phyloP scores from a whole-genome alignment of 768 basidiomycete genomes.

The Harrya chromipes region DNA sequence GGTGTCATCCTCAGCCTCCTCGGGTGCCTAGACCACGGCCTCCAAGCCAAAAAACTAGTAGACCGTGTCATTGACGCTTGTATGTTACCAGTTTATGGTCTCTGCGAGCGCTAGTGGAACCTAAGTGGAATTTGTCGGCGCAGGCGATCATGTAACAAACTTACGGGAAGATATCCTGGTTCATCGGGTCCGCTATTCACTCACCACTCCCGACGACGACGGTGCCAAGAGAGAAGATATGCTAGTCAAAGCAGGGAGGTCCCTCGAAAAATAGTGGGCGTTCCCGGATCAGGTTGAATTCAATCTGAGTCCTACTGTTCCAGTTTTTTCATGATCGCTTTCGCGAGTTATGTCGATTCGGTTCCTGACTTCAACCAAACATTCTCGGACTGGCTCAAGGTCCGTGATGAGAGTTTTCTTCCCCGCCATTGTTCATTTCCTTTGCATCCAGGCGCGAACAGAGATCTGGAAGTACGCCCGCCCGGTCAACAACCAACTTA shows the following conservation, averaged over 20 bases:
- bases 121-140: conserved; percentile 9
- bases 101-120: background rate
- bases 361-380: conserved; percentile 59
- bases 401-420: conserved; percentile 25
- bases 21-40: conserved; percentile 88
- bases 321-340: conserved; percentile 93
- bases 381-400: conserved; percentile 89
- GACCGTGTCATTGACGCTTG: conserved; percentile 84
- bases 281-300: background rate
- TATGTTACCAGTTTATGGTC: conserved; percentile 25
- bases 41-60: conserved; percentile 82
- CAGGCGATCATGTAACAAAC: conserved; percentile 91
- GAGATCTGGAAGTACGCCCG: conserved; percentile 88
- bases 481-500: background rate
- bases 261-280: conserved; percentile 87
- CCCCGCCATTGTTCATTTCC: background rate
- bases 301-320: background rate
- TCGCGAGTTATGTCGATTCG: conserved; percentile 82
- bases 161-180: conserved; percentile 85
- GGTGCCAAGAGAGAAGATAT: conserved; percentile 48
- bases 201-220: conserved; percentile 69
- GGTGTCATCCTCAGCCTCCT: conserved; percentile 87
- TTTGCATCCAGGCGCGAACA: conserved; percentile 54
- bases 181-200: conserved; percentile 81
- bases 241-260: conserved; percentile 65